Evolutionary conservation across 2,329 filamentous ascomycete species (phyloP).

Genomic region (Paracoccidioides brasiliensis): DNA sequence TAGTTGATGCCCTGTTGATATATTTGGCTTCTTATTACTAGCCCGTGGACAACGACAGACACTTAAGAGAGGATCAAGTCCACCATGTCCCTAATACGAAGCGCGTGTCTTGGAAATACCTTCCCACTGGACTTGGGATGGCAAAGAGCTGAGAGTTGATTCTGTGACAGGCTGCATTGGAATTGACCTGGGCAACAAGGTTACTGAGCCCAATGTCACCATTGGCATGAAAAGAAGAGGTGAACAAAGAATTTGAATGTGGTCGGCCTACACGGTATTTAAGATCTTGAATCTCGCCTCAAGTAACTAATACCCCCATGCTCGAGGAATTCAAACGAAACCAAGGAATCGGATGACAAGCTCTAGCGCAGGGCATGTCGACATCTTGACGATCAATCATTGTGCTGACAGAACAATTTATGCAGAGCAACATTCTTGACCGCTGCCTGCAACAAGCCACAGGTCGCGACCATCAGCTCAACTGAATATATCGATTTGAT

Average conservation of each 20-base stretch:
- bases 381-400: background rate
- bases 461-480: background rate
- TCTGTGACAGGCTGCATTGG: slow-evolving; percentile 1
- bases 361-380: background rate
- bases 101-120: background rate
- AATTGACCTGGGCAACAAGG: background rate
- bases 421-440: background rate
- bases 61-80: too few relatives aligned
- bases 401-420: background rate
- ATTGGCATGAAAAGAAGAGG: background rate
- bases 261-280: background rate
- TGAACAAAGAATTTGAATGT: background rate
- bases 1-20: background rate
- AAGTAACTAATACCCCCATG: background rate
- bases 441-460: slow-evolving; percentile 1
- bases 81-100: background rate
- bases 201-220: background rate
- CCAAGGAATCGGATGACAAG: background rate
- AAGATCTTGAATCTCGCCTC: background rate
- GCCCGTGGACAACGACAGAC: background rate
- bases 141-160: background rate
- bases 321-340: background rate
- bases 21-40: background rate
- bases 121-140: background rate
- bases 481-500: background rate